Evolutionary conservation across 495 filamentous ascomycete genomes (phyloP), one percentile per base, ranked within the genome.

Genomic region (Hyaloscypha hepaticicola): DNA sequence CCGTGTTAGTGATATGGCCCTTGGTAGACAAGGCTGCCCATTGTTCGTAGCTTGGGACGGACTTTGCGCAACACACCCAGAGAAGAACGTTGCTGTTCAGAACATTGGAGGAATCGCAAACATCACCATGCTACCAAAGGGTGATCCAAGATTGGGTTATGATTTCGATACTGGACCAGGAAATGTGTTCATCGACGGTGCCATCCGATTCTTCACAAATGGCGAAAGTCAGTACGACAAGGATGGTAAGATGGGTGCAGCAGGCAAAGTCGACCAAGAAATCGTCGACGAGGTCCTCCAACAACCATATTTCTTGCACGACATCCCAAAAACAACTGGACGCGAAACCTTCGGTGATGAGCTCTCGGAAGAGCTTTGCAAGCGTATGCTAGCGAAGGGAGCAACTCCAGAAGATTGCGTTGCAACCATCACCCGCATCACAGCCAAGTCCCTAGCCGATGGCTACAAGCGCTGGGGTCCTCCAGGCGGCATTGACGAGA

Each of bases 91-190:
- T 48, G 75, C 74, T 45, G 38, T 45, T 5, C 79, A 82, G 67
- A 82, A 82, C 62, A 82, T 82, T 57, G 79, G 80, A 45, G 78
- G 79, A 5, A 80, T 82, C 29, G 79, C 77, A 8, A 83, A 83
- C 60, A 76, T 83, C 25, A 80, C 76, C 63, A 80, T 82, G 62
- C 76, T 83, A 9, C 78, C 78, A 3, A 75, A 80, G 1, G 80
- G 80, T 50, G 73, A 64, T 9, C 70, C 77, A 25, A 76, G 75
- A 21, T 71, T 75, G 8, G 69, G 77, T 2, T 70, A 78, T 26
- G 73, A 71, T 38, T 76, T 70, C 38, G 58, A 66, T 55, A 77
- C 76, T 22, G 75, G 76, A 28, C 76, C 50, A 53, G 75, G 16
- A 45, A 79, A 78, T 51, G 72, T 79, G 9, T 77, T 76, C 59